Evolutionary conservation across 257 asterid species (phyloP).

Genomic region (Lycium ferocissimum): DNA sequence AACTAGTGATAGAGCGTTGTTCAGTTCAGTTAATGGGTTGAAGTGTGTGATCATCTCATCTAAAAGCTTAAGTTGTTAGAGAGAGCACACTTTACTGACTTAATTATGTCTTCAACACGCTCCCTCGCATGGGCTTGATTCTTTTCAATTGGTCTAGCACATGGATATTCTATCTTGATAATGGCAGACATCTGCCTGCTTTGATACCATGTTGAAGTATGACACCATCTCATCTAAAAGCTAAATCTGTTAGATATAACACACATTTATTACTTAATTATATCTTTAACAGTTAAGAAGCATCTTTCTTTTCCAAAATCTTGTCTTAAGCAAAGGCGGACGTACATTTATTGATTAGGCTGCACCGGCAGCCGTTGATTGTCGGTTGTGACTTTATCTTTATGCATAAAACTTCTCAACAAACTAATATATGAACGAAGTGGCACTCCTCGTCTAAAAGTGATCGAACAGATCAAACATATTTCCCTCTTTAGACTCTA

Average conservation of each 20-base stretch:
- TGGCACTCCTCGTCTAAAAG: neutral
- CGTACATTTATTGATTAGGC: neutral
- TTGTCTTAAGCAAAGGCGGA: neutral
- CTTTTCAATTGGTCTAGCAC: neutral
- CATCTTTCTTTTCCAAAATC: neutral
- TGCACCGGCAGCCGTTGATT: neutral
- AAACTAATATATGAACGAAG: neutral
- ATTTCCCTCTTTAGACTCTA: neutral
- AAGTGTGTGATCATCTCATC: neutral
- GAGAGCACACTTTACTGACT: neutral
- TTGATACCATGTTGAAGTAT: neutral
- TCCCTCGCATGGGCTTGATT: neutral
- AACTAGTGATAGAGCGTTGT: conserved; percentile 30
- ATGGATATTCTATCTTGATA: neutral
- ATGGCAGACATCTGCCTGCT: neutral
- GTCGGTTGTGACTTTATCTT: neutral
- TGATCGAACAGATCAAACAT: neutral
- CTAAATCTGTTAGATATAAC: neutral
- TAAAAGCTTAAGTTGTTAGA: neutral
- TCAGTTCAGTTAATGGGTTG: conserved; percentile 35
- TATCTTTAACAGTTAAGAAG: neutral
- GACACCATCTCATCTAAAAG: neutral
- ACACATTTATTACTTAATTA: neutral
- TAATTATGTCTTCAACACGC: neutral
- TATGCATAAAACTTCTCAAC: neutral